A percentile compares a stretch with the other conserved stretches of the same genome.
Evolutionary conservation across 2,329 filamentous ascomycete species (phyloP).

Genomic region (Helminthosporium solani): DNA sequence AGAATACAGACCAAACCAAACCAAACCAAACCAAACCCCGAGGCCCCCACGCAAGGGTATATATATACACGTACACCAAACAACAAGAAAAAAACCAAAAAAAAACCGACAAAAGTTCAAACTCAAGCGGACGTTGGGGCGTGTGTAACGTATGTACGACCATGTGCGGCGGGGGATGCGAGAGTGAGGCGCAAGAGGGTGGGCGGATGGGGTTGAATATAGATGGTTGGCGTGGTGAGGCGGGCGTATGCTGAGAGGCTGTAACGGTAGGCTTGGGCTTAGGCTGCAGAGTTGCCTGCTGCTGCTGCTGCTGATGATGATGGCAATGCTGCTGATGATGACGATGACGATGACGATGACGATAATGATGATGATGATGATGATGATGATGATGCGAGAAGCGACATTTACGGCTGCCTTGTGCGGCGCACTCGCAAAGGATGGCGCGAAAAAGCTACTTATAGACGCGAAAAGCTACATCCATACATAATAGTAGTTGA

Average conservation of each 20-base stretch:
- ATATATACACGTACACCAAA: too few species aligned
- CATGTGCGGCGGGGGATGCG: conserved; percentile 1
- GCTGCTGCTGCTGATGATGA: neutral
- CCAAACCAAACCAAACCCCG: too few species aligned
- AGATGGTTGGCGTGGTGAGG: neutral
- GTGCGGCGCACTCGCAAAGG: neutral
- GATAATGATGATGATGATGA: neutral
- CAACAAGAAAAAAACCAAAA: too few species aligned
- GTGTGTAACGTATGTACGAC: neutral
- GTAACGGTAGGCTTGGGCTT: too few species aligned
- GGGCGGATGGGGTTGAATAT: neutral
- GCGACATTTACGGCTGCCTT: neutral
- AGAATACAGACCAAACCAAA: too few species aligned
- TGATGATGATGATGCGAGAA: neutral
- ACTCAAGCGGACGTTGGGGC: neutral
- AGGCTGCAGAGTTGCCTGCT: neutral
- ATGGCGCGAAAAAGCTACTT: neutral
- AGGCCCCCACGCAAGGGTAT: too few species aligned
- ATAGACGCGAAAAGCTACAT: neutral
- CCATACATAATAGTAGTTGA: neutral
- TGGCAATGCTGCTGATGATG: neutral
- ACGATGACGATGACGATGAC: neutral
- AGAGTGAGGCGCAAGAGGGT: conserved; percentile 2
- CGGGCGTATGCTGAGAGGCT: neutral
- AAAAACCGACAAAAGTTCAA: too few species aligned